These are phyloP conservation scores for carrot (Daucus carota) DNA, from an alignment of 129 eudicot genomes.

Conservation along the genomic window DH1_v3.0 NC_030381.2:28883501-28884000, in stretches of 20 bases:
- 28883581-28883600: constrained; percentile 40
- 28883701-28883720: constrained; percentile 40
- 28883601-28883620: constrained; percentile 42
- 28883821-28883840: constrained; percentile 46
- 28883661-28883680: constrained; percentile 47
- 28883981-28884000: constrained; percentile 42
- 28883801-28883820: constrained; percentile 39
- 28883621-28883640: constrained; percentile 32
- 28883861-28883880: constrained; percentile 38
- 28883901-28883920: constrained; percentile 46
- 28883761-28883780: constrained; percentile 49
- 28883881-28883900: constrained; percentile 43
- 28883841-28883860: constrained; percentile 49
- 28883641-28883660: constrained; percentile 54
- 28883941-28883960: constrained; percentile 40
- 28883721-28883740: constrained; percentile 32
- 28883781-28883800: constrained; percentile 49
- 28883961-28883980: constrained; percentile 43
- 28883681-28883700: constrained; percentile 46
- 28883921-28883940: constrained; percentile 40
- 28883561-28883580: constrained; percentile 40
- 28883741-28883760: constrained; percentile 48
- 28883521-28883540: constrained; percentile 37
- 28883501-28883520: constrained; percentile 36
- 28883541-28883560: constrained; percentile 30